Evolutionary conservation across 139 green algal genomes (phyloP).

Genomic region (Tetradesmus lagerheimii): DNA sequence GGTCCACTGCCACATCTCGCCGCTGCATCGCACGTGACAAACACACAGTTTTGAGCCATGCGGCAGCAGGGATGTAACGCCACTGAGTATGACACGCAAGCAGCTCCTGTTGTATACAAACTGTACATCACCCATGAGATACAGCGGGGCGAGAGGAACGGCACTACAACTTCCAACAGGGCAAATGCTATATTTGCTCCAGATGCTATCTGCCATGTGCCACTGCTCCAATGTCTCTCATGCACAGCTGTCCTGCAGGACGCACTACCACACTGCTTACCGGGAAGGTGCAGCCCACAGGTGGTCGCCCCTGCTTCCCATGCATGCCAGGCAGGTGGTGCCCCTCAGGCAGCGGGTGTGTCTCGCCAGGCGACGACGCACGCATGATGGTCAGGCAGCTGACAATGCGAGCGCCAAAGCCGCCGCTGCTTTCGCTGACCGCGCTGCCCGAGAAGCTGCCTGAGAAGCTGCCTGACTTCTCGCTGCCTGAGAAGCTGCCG

Average conservation of each 20-base stretch:
- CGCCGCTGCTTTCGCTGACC: slow-evolving; percentile 9
- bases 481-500: slow-evolving; percentile 1
- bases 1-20: not conserved
- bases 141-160: too few species aligned
- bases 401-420: slow-evolving; percentile 30
- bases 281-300: slow-evolving; percentile 15
- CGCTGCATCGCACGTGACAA: not conserved
- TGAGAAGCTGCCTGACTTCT: too few species aligned
- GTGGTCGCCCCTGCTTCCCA: not conserved
- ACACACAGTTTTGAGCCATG: not conserved
- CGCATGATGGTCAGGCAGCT: slow-evolving; percentile 48
- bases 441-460: slow-evolving; percentile 4
- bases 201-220: not conserved
- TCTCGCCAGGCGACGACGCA: slow-evolving; percentile 15
- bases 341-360: not conserved
- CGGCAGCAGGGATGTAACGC: not conserved
- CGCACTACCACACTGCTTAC: not conserved
- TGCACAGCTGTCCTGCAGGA: too few species aligned
- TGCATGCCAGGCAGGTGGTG: not conserved
- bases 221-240: too few species aligned
- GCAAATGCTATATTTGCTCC: not conserved
- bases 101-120: too few species aligned
- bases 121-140: too few species aligned
- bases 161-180: not conserved
- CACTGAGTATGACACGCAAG: not conserved